phyloP scores from a whole-genome alignment of 192 early-diverging fungal species.

The Fimicolochytrium jonesii region DNA sequence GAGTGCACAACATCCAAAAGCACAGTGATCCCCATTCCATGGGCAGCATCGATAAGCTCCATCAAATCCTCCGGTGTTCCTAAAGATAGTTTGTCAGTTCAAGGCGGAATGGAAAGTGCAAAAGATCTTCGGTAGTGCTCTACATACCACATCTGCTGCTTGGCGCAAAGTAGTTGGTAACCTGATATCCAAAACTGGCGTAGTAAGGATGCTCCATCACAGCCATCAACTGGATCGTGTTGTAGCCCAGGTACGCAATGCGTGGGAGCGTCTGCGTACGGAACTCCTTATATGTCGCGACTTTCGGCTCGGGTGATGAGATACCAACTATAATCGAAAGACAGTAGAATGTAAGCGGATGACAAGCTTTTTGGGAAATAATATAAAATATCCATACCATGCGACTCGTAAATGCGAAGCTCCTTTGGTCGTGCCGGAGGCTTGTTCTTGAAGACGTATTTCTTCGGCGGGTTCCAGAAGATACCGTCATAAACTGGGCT shows the following conservation, averaged over 20 bases:
- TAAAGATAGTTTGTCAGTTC: background rate
- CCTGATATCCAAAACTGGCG: constrained; percentile 97
- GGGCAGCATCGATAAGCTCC: constrained; percentile 87
- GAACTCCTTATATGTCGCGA: constrained; percentile 89
- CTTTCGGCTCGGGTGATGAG: constrained; percentile 74
- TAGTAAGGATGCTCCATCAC: constrained; percentile 99
- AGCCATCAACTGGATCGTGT: constrained; percentile 63
- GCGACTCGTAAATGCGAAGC: constrained; percentile 89
- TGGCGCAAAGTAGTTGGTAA: constrained; percentile 94
- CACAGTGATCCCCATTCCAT: constrained; percentile 81
- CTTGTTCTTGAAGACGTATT: constrained; percentile 76
- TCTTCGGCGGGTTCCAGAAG: constrained; percentile 86
- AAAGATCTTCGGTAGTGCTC: background rate
- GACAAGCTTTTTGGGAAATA: background rate
- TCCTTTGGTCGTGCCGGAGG: constrained; percentile 59
- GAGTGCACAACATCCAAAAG: constrained; percentile 95
- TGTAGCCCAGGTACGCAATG: constrained; percentile 70
- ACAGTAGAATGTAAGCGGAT: background rate
- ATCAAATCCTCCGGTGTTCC: constrained; percentile 89
- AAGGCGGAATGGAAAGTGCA: background rate
- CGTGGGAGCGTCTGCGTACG: constrained; percentile 78
- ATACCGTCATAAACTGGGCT: constrained; percentile 85
- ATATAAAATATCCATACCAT: constrained; percentile 62
- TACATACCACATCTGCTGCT: constrained; percentile 76
- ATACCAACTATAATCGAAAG: constrained; percentile 97